Evolutionary conservation across 805 yeast genomes (phyloP).

Genomic region (Candida incommunis): DNA sequence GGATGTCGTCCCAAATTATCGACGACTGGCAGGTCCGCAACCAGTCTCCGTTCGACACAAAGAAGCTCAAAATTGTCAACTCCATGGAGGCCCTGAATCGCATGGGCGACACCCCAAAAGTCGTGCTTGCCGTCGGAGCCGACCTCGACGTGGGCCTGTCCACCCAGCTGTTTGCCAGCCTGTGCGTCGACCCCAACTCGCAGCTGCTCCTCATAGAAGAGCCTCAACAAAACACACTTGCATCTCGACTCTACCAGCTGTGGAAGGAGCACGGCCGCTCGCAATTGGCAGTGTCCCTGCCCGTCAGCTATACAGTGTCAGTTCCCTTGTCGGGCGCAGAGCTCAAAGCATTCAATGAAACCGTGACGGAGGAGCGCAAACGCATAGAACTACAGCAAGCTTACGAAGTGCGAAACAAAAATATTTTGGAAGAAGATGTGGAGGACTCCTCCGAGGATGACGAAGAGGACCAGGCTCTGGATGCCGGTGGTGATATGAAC

Average conservation of each 20-base stretch:
- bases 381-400: slow-evolving; percentile 18
- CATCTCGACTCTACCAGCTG: slow-evolving; percentile 30
- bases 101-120: slow-evolving; percentile 36
- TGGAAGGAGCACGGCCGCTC: slow-evolving; percentile 20
- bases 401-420: slow-evolving; percentile 23
- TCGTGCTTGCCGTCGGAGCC: slow-evolving; percentile 64
- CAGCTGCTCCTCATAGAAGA: slow-evolving; percentile 66
- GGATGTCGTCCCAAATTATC: slow-evolving; percentile 86
- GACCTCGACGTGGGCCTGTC: slow-evolving; percentile 49
- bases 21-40: slow-evolving; percentile 71
- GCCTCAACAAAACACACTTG: slow-evolving; percentile 34
- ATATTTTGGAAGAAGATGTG: slow-evolving; percentile 23
- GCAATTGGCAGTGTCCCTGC: slow-evolving; percentile 6
- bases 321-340: slow-evolving; percentile 22
- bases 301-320: slow-evolving; percentile 5
- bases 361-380: slow-evolving; percentile 11
- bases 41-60: slow-evolving; percentile 68
- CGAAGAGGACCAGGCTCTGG: slow-evolving; percentile 12
- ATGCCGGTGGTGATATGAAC: slow-evolving; percentile 15
- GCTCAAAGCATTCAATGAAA: slow-evolving; percentile 16
- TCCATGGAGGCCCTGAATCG: slow-evolving; percentile 31
- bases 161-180: slow-evolving; percentile 22
- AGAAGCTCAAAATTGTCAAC: slow-evolving; percentile 40
- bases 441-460: slow-evolving; percentile 20
- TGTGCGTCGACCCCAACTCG: slow-evolving; percentile 52